Percentiles rank a stretch among this genome's conserved stretches.
Evolutionary conservation across 257 asterid species (phyloP).

Genomic region (Fraxinus americana): DNA sequence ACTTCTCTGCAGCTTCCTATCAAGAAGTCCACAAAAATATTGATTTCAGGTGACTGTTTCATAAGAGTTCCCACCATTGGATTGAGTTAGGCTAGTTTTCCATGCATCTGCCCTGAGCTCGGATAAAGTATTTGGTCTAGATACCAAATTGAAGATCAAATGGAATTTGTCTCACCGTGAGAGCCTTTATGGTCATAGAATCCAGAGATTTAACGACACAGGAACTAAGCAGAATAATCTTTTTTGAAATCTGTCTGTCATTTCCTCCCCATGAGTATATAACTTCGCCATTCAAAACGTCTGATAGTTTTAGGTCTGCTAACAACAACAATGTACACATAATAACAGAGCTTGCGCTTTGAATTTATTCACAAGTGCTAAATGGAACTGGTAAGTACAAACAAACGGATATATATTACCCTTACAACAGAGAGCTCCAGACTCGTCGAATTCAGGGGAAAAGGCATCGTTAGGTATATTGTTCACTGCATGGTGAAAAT

Average conservation of each 20-base stretch:
- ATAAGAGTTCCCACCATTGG: background rate
- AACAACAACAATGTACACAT: conserved; percentile 22
- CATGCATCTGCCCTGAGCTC: background rate
- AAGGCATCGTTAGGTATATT: conserved; percentile 75
- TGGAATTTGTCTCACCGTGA: conserved; percentile 59
- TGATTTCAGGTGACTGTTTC: background rate
- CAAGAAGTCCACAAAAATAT: conserved; percentile 32
- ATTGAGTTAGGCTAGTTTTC: conserved; percentile 2
- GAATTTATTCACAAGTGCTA: conserved; percentile 1
- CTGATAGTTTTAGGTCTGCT: conserved; percentile 69
- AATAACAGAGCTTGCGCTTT: conserved; percentile 10
- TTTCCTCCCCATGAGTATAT: conserved; percentile 60
- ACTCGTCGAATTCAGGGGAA: conserved; percentile 46
- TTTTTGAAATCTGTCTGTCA: conserved; percentile 49
- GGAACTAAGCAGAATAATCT: conserved; percentile 67
- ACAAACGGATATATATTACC: conserved; percentile 33
- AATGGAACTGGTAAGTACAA: conserved; percentile 4
- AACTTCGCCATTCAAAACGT: conserved; percentile 55
- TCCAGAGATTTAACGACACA: conserved; percentile 54
- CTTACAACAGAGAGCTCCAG: conserved; percentile 42
- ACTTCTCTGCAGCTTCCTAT: conserved; percentile 80
- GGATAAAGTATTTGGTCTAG: background rate
- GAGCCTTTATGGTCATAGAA: conserved; percentile 53
- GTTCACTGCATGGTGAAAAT: conserved; percentile 84
- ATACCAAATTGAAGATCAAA: conserved; percentile 25